Percentiles rank a stretch among this genome's conserved stretches.
Conservation (phyloP, 768 basidiomycete species). For the Filobasidium wieringae region DNA sequence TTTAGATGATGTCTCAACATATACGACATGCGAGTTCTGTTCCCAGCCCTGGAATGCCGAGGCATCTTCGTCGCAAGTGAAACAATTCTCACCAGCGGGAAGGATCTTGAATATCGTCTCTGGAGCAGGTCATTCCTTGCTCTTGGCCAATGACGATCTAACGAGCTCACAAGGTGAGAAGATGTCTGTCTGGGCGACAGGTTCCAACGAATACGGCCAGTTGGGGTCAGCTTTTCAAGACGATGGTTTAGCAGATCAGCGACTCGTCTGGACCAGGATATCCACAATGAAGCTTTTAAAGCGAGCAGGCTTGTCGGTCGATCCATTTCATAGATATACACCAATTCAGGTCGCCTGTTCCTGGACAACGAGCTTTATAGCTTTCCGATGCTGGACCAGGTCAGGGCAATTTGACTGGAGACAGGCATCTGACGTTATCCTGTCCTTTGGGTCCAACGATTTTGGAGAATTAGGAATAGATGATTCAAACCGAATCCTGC, state of each 20-base stretch:
- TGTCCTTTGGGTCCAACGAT: slow-evolving; percentile 76
- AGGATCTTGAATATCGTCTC: slow-evolving; percentile 48
- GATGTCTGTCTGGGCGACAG: slow-evolving; percentile 56
- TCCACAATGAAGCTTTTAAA: no score
- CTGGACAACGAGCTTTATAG: slow-evolving; percentile 58
- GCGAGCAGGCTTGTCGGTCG: not conserved
- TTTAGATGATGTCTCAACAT: slow-evolving; percentile 18
- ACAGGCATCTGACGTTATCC: slow-evolving; percentile 36
- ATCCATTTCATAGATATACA: slow-evolving; percentile 39
- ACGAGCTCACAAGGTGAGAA: not conserved
- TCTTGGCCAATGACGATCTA: slow-evolving; percentile 43
- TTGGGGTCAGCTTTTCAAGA: slow-evolving; percentile 46
- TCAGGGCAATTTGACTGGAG: not conserved
- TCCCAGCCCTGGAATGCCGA: slow-evolving; percentile 12
- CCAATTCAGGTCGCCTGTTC: slow-evolving; percentile 50
- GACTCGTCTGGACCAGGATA: no score
- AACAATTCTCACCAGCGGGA: not conserved
- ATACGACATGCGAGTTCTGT: slow-evolving; percentile 12
- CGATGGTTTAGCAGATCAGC: not conserved
- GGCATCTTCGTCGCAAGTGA: not conserved
- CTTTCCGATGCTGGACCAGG: not conserved
- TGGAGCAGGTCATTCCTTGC: slow-evolving; percentile 70
- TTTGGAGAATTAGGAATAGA: slow-evolving; percentile 62
- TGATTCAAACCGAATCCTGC: slow-evolving; percentile 1
- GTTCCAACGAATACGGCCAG: slow-evolving; percentile 60